Evolutionary conservation across 441 rosid genomes (phyloP).

Genomic region (Euphorbia corollata): DNA sequence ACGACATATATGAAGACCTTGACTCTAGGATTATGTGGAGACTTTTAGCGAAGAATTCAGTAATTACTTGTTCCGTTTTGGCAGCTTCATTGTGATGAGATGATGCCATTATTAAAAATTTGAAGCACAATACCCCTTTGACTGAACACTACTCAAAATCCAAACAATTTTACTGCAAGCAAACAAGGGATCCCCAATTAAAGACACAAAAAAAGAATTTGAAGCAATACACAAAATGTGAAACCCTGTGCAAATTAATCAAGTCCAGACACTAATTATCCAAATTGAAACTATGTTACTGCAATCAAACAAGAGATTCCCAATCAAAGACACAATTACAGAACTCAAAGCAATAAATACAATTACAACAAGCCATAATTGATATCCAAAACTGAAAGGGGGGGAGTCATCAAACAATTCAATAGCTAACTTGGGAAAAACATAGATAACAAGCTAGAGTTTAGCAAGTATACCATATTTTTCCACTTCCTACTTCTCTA

Average conservation of each 20-base stretch:
- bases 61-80: conserved; percentile 65
- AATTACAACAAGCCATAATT: not conserved
- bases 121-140: conserved; percentile 1
- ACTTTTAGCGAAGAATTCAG: conserved; percentile 79
- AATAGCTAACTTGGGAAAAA: not conserved
- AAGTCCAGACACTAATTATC: conserved; percentile 4
- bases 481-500: not conserved
- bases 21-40: conserved; percentile 85
- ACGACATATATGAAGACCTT: conserved; percentile 66
- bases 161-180: conserved; percentile 23
- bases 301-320: conserved; percentile 20
- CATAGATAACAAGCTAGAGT: not conserved
- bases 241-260: conserved; percentile 8
- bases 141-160: conserved; percentile 3
- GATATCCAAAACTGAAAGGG: not conserved
- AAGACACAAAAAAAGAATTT: not conserved
- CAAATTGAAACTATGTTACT: conserved; percentile 15
- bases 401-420: not conserved
- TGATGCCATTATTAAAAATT: conserved; percentile 38
- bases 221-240: too few species aligned
- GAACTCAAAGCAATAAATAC: not conserved
- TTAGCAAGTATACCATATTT: not conserved
- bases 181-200: conserved; percentile 14
- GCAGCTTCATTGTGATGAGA: conserved; percentile 63
- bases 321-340: not conserved